A percentile compares a stretch with the other conserved stretches of the same genome.
Conservation (phyloP, 2,329 filamentous ascomycete genomes). For the Claviceps sp. region DNA sequence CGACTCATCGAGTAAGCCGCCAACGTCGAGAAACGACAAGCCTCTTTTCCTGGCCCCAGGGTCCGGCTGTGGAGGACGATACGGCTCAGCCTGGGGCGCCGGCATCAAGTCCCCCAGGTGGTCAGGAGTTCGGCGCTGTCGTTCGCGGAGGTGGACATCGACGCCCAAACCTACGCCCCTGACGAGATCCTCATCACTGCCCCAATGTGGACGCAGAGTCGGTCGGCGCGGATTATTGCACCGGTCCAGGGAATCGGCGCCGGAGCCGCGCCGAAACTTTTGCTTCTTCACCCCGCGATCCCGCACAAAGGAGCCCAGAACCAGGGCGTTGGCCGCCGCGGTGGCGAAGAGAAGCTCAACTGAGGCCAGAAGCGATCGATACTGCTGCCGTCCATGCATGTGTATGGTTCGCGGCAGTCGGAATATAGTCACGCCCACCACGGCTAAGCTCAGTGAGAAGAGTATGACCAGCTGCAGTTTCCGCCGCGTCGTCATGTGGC, state of each 20-base stretch:
- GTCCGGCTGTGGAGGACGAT: slow-evolving; percentile 23
- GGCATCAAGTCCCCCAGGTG: slow-evolving; percentile 19
- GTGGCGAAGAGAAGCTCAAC: slow-evolving; percentile 84
- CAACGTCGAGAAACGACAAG: slow-evolving; percentile 77
- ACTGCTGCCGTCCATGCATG: slow-evolving; percentile 63
- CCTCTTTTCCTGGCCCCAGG: slow-evolving; percentile 16
- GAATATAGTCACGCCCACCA: slow-evolving; percentile 68
- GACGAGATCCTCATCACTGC: slow-evolving; percentile 84
- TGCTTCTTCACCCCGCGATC: slow-evolving; percentile 83
- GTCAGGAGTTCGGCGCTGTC: slow-evolving; percentile 13
- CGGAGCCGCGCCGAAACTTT: slow-evolving; percentile 58
- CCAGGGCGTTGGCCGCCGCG: slow-evolving; percentile 73
- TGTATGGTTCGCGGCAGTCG: slow-evolving; percentile 68
- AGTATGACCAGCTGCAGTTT: slow-evolving; percentile 69
- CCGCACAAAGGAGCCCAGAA: slow-evolving; percentile 83
- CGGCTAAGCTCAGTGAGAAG: slow-evolving; percentile 71
- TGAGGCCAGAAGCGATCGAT: slow-evolving; percentile 77
- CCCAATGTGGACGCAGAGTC: slow-evolving; percentile 55
- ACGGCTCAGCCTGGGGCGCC: slow-evolving; percentile 21
- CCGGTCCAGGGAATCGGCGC: slow-evolving; percentile 49
- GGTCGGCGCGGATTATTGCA: slow-evolving; percentile 26
- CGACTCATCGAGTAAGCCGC: slow-evolving; percentile 52
- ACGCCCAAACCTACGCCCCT: slow-evolving; percentile 62
- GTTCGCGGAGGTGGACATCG: slow-evolving; percentile 35
- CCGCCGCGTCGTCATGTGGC: slow-evolving; percentile 60